A percentile compares a stretch with the other conserved stretches of the same genome.
These are phyloP conservation scores for Chenopodium album DNA, from an alignment of 148 eudicot genomes.

Conservation along the genomic window DNA sequence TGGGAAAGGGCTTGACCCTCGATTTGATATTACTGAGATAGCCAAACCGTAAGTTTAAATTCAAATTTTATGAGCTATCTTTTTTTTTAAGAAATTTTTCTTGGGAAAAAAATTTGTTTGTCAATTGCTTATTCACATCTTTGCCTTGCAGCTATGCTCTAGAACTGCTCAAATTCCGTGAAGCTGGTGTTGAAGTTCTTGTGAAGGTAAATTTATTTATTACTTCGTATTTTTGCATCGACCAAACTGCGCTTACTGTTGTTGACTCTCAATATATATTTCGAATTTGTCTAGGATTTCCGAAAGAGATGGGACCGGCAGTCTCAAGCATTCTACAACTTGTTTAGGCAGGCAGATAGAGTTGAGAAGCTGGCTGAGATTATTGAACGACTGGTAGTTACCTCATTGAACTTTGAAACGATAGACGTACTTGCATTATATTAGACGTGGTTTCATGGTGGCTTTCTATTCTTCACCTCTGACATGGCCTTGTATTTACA, in stretches of 20 bases:
- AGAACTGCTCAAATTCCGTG: slow-evolving; percentile 87
- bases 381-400: slow-evolving; percentile 81
- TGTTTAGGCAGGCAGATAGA: slow-evolving; percentile 96
- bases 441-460: background rate
- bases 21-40: slow-evolving; percentile 97
- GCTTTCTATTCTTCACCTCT: slow-evolving; percentile 4
- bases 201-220: slow-evolving; percentile 48
- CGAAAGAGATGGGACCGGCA: slow-evolving; percentile 92
- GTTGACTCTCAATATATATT: background rate
- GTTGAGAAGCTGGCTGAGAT: slow-evolving; percentile 76
- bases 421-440: background rate
- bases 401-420: background rate
- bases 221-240: background rate
- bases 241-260: background rate
- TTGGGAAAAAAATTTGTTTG: background rate
- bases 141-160: slow-evolving; percentile 75
- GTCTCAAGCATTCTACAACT: slow-evolving; percentile 84
- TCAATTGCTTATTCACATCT: slow-evolving; percentile 18
- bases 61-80: background rate
- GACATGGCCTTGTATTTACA: background rate
- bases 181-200: slow-evolving; percentile 93
- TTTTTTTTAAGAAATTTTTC: background rate
- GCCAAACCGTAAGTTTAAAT: slow-evolving; percentile 85
- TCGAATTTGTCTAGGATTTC: slow-evolving; percentile 60
- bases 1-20: slow-evolving; percentile 99